Percentiles rank a stretch among this genome's conserved stretches.
Evolutionary conservation across 1,284 basidiomycete species (phyloP).

Genomic region (Erythrobasidium hasegawianum): DNA sequence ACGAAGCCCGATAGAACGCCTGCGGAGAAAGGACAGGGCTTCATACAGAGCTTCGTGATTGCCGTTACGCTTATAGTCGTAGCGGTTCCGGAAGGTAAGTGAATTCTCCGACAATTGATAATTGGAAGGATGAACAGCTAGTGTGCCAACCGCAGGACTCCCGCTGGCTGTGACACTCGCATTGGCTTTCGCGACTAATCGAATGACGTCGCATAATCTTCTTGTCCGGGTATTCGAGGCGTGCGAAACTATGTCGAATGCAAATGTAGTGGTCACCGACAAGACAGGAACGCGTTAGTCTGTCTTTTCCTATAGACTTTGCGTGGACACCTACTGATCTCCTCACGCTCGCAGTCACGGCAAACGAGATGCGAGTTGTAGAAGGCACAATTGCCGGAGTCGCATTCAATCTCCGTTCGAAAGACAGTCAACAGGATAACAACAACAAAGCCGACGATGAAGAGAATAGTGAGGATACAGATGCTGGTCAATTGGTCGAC

Average conservation of each 20-base stretch:
- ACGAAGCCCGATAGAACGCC: conserved; percentile 36
- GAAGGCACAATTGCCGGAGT: conserved; percentile 36
- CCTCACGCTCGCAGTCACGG: conserved; percentile 31
- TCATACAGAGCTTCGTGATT: conserved; percentile 38
- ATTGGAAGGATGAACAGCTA: too few species aligned
- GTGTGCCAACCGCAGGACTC: conserved; percentile 19
- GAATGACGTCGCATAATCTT: conserved; percentile 39
- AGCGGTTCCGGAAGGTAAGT: conserved; percentile 39
- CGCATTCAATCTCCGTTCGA: conserved; percentile 3
- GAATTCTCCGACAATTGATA: background rate
- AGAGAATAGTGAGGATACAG: background rate
- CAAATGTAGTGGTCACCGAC: conserved; percentile 39
- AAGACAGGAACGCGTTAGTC: conserved; percentile 37
- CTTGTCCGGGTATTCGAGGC: conserved; percentile 39
- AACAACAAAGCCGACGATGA: conserved; percentile 4
- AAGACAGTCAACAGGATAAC: conserved; percentile 7
- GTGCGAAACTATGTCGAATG: conserved; percentile 41
- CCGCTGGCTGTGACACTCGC: conserved; percentile 40
- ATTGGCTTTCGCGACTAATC: conserved; percentile 39
- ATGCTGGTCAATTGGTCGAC: background rate
- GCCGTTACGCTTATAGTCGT: conserved; percentile 39
- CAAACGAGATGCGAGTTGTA: conserved; percentile 39
- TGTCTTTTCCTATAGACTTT: too few species aligned
- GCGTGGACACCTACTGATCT: too few species aligned
- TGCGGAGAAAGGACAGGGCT: conserved; percentile 38